Conservation (phyloP, 495 filamentous ascomycete species). For the Aspergillus kassunensis region DNA sequence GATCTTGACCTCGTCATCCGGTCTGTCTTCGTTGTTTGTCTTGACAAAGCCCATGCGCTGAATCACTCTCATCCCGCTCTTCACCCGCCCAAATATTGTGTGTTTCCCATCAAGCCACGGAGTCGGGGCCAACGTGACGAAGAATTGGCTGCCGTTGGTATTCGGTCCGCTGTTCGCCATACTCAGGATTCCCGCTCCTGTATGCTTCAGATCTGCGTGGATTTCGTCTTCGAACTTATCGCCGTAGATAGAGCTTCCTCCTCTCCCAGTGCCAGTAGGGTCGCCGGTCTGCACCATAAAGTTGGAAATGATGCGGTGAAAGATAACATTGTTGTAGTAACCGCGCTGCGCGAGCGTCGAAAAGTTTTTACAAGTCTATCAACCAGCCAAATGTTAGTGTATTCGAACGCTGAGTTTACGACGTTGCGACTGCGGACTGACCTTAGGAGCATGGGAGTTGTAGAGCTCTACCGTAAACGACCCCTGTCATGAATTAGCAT, state of each 20-base stretch:
- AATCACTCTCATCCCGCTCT: slow-evolving; percentile 75
- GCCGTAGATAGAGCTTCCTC: slow-evolving; percentile 86
- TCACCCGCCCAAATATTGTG: slow-evolving; percentile 94
- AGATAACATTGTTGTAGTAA: slow-evolving; percentile 80
- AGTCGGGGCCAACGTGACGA: slow-evolving; percentile 90
- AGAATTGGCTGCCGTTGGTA: slow-evolving; percentile 85
- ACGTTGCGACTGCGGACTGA: slow-evolving; percentile 21
- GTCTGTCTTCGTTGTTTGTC: slow-evolving; percentile 76
- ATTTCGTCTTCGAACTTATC: slow-evolving; percentile 97
- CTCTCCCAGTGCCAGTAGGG: slow-evolving; percentile 91
- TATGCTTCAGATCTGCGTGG: slow-evolving; percentile 72
- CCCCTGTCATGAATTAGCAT: slow-evolving; percentile 54
- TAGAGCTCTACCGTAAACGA: slow-evolving; percentile 87
- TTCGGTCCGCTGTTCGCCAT: slow-evolving; percentile 96
- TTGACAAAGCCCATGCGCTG: slow-evolving; percentile 89
- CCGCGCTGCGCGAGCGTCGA: slow-evolving; percentile 67
- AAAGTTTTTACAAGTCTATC: slow-evolving; percentile 84
- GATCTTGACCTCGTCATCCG: slow-evolving; percentile 80
- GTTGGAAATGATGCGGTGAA: slow-evolving; percentile 92
- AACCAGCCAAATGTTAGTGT: slow-evolving; percentile 18
- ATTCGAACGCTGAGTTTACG: no score
- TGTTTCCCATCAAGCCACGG: slow-evolving; percentile 98
- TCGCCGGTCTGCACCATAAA: slow-evolving; percentile 99
- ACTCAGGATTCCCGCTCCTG: slow-evolving; percentile 85
- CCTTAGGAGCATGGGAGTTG: slow-evolving; percentile 69